Conservation (phyloP, 2,329 filamentous ascomycete genomes). For the Fulvia fulva region DNA sequence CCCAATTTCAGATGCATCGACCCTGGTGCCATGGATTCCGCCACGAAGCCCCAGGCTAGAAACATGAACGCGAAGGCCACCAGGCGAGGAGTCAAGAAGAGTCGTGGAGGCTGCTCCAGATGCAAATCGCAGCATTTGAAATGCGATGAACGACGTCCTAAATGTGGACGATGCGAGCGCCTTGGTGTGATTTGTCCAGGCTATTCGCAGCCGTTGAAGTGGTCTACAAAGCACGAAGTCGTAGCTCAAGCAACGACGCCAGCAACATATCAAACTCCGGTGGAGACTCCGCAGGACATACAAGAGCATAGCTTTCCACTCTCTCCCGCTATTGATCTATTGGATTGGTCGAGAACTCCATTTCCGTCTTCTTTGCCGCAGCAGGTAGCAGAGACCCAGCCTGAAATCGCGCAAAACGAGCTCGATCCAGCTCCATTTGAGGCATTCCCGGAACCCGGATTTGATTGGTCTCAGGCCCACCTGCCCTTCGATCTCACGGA, state of each 20-base stretch:
- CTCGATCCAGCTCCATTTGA: neutral
- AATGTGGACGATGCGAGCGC: constrained; percentile 8
- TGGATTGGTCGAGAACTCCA: neutral
- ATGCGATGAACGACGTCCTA: constrained; percentile 6
- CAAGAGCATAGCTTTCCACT: neutral
- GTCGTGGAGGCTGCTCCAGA: constrained; percentile 6
- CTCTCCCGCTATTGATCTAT: neutral
- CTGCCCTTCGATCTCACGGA: neutral
- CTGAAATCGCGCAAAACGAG: neutral
- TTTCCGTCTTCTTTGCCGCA: neutral
- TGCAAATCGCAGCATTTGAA: constrained; percentile 9
- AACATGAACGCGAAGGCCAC: neutral
- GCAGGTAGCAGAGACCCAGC: neutral
- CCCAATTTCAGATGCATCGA: neutral
- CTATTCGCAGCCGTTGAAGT: constrained; percentile 8
- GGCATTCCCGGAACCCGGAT: neutral
- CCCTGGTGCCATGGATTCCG: neutral
- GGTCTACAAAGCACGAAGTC: constrained; percentile 14
- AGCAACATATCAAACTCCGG: neutral
- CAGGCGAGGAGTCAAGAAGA: constrained; percentile 13
- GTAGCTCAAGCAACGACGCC: neutral
- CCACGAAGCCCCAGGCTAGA: neutral
- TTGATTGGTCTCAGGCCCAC: neutral
- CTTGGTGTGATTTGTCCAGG: constrained; percentile 9
- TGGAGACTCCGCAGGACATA: neutral